Percentiles rank a stretch among this genome's conserved stretches.
These are phyloP conservation scores for Leucocoprinus leucothites DNA, from an alignment of 768 basidiomycete species.

Conservation along the genomic window DNA sequence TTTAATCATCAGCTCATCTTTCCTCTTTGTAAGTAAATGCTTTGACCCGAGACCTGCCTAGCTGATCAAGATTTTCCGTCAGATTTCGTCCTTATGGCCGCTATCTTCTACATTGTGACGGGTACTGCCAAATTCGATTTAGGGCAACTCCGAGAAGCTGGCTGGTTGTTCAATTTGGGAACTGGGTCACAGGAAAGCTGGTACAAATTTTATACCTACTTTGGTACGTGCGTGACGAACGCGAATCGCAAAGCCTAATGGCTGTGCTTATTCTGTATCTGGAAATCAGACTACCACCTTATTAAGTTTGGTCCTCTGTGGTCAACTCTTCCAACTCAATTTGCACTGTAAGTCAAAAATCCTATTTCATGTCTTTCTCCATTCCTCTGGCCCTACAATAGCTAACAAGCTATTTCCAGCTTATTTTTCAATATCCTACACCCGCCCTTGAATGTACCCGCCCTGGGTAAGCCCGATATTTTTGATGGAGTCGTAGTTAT, in stretches of 20 bases:
- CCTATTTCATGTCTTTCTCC: background rate
- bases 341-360: constrained; percentile 71
- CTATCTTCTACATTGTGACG: constrained; percentile 81
- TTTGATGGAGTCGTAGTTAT: background rate
- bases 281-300: constrained; percentile 49
- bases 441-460: constrained; percentile 86
- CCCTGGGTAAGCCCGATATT: constrained; percentile 52
- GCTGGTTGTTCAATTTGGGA: constrained; percentile 87
- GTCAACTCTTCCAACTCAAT: constrained; percentile 88
- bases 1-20: constrained; percentile 90
- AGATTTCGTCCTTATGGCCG: constrained; percentile 82
- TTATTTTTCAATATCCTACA: constrained; percentile 85
- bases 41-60: too few species aligned
- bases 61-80: background rate
- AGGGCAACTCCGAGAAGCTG: constrained; percentile 49
- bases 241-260: constrained; percentile 10
- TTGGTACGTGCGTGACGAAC: too few species aligned
- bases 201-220: constrained; percentile 86
- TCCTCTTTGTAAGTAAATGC: constrained; percentile 63
- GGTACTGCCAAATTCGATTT: constrained; percentile 61
- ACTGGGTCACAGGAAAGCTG: constrained; percentile 43
- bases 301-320: constrained; percentile 68
- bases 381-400: too few species aligned
- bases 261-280: background rate
- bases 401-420: constrained; percentile 28